Percentiles rank a stretch among this genome's conserved stretches.
These are phyloP conservation scores for Colletotrichum siamense DNA, from an alignment of 2,329 filamentous ascomycete genomes.

Conservation along the genomic window DNA sequence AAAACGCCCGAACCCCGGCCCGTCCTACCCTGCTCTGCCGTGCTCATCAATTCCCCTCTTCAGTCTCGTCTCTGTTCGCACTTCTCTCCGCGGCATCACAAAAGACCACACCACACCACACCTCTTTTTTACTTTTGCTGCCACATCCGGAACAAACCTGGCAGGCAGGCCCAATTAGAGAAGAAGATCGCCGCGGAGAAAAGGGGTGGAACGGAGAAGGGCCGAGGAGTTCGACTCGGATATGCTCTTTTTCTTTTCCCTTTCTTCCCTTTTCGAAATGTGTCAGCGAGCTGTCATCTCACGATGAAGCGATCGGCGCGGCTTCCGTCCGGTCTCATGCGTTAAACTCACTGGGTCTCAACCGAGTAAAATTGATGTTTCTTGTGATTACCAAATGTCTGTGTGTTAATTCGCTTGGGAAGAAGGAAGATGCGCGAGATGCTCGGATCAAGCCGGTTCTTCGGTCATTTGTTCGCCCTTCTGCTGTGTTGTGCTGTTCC, in stretches of 20 bases:
- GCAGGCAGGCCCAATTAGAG: not conserved
- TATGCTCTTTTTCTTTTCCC: not conserved
- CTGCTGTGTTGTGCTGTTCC: not conserved
- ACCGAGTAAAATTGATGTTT: not conserved
- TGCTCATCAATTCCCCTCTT: not conserved
- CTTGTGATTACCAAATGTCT: not conserved
- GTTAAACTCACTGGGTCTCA: not conserved
- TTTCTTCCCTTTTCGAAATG: not conserved
- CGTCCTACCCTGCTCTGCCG: not conserved
- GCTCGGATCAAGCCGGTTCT: not conserved
- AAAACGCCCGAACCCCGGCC: not conserved
- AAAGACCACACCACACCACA: not conserved
- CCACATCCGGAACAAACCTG: not conserved
- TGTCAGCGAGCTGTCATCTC: slow-evolving; percentile 8
- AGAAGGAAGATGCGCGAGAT: not conserved
- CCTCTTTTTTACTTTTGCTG: not conserved
- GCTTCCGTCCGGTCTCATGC: slow-evolving; percentile 14
- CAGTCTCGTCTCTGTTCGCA: not conserved
- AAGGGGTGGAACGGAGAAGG: not conserved
- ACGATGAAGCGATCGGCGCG: not conserved
- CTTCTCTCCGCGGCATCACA: not conserved
- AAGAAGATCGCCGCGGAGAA: not conserved
- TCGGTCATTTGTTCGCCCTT: not conserved
- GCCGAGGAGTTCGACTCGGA: not conserved
- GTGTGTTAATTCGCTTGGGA: not conserved